Conservation (phyloP, 805 yeast genomes). For the Metahyphopichia silvanorum region DNA sequence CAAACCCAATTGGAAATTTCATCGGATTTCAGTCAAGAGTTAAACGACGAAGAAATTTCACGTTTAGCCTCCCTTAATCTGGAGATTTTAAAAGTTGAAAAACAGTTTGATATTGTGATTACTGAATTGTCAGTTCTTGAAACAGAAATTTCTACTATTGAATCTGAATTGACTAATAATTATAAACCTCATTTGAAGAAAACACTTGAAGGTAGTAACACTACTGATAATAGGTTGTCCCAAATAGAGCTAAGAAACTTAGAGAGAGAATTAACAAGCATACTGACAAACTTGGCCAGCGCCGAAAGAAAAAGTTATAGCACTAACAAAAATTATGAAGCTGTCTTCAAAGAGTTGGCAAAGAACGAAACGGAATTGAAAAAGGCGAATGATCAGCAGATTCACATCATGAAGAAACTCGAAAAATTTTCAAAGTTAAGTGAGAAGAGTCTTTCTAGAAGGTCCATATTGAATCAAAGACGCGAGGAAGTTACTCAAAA, state of each 20-base stretch:
- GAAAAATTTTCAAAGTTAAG: slow-evolving; percentile 61
- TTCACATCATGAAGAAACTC: slow-evolving; percentile 48
- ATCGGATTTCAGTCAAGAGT: slow-evolving; percentile 50
- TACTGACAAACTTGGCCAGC: slow-evolving; percentile 22
- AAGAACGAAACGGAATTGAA: slow-evolving; percentile 39
- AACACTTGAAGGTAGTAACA: slow-evolving; percentile 13
- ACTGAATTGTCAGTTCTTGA: slow-evolving; percentile 43
- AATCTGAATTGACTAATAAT: slow-evolving; percentile 58
- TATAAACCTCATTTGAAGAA: slow-evolving; percentile 46
- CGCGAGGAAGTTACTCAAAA: slow-evolving; percentile 70
- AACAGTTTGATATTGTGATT: slow-evolving; percentile 37
- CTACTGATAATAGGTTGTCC: slow-evolving; percentile 13
- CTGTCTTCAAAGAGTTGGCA: slow-evolving; percentile 25
- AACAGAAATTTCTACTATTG: slow-evolving; percentile 42
- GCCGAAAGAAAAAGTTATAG: slow-evolving; percentile 25
- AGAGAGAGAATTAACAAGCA: slow-evolving; percentile 20
- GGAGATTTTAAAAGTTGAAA: slow-evolving; percentile 37
- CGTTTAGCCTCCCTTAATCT: slow-evolving; percentile 33
- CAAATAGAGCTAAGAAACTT: slow-evolving; percentile 12
- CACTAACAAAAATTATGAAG: slow-evolving; percentile 23
- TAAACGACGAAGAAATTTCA: slow-evolving; percentile 48
- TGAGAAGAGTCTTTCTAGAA: slow-evolving; percentile 63
- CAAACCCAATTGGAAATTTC: slow-evolving; percentile 48
- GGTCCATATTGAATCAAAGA: slow-evolving; percentile 54
- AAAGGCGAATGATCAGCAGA: slow-evolving; percentile 57